Evolutionary conservation across 75 land plant genomes (phyloP).

Genomic region (Sequoiadendron giganteum): DNA sequence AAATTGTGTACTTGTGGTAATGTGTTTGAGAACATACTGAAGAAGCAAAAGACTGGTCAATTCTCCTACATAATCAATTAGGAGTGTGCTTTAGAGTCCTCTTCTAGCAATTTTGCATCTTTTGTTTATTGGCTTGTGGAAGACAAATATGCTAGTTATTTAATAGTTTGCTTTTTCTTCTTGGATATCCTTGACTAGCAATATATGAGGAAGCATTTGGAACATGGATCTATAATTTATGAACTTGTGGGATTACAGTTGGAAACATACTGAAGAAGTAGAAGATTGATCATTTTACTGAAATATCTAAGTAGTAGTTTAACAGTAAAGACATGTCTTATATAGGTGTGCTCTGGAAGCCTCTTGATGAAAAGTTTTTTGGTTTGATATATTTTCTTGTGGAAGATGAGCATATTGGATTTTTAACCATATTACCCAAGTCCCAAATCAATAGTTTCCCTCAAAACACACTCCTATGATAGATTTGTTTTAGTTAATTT

Average conservation of each 20-base stretch:
- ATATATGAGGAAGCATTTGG: not conserved
- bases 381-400: not conserved
- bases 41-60: not conserved
- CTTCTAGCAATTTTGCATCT: not conserved
- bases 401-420: not conserved
- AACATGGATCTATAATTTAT: not conserved
- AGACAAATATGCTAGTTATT: not conserved
- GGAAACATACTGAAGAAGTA: not conserved
- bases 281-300: not conserved
- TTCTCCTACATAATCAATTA: not conserved
- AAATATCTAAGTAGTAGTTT: not conserved
- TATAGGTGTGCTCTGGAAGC: not conserved
- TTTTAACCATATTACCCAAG: not conserved
- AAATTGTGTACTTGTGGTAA: not conserved
- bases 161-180: not conserved
- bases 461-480: not conserved
- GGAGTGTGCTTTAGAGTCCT: not conserved
- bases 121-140: not conserved
- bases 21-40: not conserved
- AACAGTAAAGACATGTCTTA: not conserved
- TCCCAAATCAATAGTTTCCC: not conserved
- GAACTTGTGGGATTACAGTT: not conserved
- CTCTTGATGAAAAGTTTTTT: not conserved
- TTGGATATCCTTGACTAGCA: not conserved
- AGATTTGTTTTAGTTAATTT: not conserved